These are phyloP conservation scores for Alloteropsis angusta DNA, from an alignment of 202 grass and related monocot genomes.

Conservation along the genomic window DNA sequence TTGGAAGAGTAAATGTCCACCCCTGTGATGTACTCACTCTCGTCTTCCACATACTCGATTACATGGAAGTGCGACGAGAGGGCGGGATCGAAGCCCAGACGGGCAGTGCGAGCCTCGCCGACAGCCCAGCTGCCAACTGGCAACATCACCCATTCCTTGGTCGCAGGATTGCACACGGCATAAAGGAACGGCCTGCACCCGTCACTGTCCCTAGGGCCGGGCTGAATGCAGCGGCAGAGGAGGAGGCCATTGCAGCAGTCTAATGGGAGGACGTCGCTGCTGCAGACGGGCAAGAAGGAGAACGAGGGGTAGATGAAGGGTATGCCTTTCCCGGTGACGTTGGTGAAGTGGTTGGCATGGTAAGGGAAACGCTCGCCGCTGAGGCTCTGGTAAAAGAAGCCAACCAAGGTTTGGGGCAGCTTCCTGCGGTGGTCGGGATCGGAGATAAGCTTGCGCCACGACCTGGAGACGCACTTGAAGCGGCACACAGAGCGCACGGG, in stretches of 20 bases:
- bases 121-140: background rate
- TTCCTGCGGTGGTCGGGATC: background rate
- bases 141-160: background rate
- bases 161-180: background rate
- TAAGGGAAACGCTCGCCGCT: background rate
- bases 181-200: background rate
- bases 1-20: background rate
- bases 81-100: background rate
- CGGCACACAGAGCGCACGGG: background rate
- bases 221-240: background rate
- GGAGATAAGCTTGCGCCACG: background rate
- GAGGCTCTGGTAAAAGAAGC: background rate
- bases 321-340: background rate
- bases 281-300: background rate
- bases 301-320: background rate
- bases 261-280: background rate
- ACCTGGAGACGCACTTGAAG: background rate
- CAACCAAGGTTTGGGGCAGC: background rate
- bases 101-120: background rate
- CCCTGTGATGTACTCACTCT: background rate
- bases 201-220: background rate
- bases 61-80: background rate
- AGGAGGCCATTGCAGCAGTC: slow-evolving; percentile 31
- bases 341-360: background rate
- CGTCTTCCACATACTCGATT: background rate